phyloP scores from a whole-genome alignment of 306 rosid genomes.

The Fragaria iinumae region DNA sequence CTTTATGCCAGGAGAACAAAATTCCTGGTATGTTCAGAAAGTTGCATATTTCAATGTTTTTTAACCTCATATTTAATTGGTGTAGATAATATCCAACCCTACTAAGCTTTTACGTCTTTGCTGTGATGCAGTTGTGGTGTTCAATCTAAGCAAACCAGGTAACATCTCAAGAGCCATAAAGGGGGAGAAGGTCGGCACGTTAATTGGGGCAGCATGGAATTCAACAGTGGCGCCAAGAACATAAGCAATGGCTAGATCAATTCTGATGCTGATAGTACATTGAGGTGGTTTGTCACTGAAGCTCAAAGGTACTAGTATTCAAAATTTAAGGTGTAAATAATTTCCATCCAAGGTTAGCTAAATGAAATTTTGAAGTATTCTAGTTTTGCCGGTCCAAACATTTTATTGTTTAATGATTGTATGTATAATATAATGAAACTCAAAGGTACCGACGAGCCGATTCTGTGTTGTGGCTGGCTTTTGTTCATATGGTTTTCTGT shows the following conservation, averaged over 20 bases:
- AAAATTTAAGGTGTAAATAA: background rate
- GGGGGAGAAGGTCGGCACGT: slow-evolving; percentile 87
- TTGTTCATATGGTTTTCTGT: too few species aligned
- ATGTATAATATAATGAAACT: background rate
- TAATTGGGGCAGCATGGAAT: slow-evolving; percentile 65
- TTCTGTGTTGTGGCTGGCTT: too few species aligned
- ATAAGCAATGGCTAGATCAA: slow-evolving; percentile 23
- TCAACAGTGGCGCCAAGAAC: slow-evolving; percentile 44
- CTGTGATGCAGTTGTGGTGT: slow-evolving; percentile 74
- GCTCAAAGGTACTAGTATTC: slow-evolving; percentile 1
- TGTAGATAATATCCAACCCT: background rate
- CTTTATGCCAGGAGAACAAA: slow-evolving; percentile 90
- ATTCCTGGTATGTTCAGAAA: slow-evolving; percentile 70
- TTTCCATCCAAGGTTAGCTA: background rate
- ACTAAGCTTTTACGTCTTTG: background rate
- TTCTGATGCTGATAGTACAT: background rate
- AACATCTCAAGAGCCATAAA: slow-evolving; percentile 83
- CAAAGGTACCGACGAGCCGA: too few species aligned
- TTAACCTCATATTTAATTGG: background rate
- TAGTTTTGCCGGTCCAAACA: background rate
- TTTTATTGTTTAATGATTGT: background rate
- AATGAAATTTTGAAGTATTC: background rate
- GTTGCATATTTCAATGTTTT: background rate
- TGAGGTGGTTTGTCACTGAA: slow-evolving; percentile 17
- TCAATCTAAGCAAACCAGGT: slow-evolving; percentile 81